Evolutionary conservation across 139 green algal genomes (phyloP).

Genomic region (Trebouxia sp.): DNA sequence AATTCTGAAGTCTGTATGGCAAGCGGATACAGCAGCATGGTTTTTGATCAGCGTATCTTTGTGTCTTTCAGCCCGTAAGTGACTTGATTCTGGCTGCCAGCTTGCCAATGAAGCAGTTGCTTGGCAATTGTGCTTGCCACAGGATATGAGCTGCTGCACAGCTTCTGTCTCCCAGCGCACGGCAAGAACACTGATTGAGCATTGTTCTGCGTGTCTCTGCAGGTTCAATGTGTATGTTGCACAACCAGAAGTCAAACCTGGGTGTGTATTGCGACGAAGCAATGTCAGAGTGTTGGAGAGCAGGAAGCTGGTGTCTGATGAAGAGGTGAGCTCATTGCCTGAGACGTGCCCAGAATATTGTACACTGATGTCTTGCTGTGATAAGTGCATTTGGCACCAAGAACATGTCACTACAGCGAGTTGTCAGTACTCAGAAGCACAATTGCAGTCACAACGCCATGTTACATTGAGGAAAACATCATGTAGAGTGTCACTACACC

Average conservation of each 20-base stretch:
- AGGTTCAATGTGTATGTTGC: slow-evolving; percentile 96
- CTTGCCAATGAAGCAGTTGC: not conserved
- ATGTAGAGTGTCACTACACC: no score
- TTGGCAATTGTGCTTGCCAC: no score
- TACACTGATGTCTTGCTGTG: no score
- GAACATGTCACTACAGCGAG: not conserved
- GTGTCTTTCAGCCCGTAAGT: slow-evolving; percentile 96
- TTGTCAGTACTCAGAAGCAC: no score
- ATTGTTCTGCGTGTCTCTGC: not conserved
- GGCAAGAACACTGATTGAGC: no score
- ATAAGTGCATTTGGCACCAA: no score
- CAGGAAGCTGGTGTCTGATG: slow-evolving; percentile 77
- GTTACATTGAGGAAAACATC: no score
- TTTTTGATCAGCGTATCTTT: slow-evolving; percentile 98
- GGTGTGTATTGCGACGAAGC: slow-evolving; percentile 90
- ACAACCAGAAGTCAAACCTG: slow-evolving; percentile 96
- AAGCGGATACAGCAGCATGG: slow-evolving; percentile 97
- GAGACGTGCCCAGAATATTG: no score
- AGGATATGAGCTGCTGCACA: no score
- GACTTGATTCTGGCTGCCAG: not conserved
- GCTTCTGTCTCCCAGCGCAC: no score
- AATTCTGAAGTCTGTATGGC: slow-evolving; percentile 94
- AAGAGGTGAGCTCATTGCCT: no score
- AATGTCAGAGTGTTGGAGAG: slow-evolving; percentile 95
- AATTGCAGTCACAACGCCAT: no score